Evolutionary conservation across 1,284 basidiomycete genomes (phyloP).

Genomic region (Trichosporon faecale): DNA sequence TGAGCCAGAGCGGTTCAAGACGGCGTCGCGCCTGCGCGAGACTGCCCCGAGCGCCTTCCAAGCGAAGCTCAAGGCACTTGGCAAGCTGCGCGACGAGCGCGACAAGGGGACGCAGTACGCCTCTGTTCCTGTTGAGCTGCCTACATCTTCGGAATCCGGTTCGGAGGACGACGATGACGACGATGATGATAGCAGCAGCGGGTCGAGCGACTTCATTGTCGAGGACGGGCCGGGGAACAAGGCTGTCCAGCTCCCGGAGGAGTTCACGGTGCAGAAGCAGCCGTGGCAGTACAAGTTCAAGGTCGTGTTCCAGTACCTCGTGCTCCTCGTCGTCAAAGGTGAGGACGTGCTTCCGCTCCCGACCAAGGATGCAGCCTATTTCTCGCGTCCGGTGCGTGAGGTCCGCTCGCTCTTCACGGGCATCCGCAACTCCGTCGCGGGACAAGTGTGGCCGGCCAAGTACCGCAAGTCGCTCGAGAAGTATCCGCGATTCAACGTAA

Average conservation of each 20-base stretch:
- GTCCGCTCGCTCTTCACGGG: slow-evolving; percentile 11
- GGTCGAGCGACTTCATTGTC: slow-evolving; percentile 60
- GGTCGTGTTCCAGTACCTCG: slow-evolving; percentile 77
- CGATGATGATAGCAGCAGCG: slow-evolving; percentile 18
- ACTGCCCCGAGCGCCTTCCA: slow-evolving; percentile 28
- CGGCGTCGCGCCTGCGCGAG: slow-evolving; percentile 51
- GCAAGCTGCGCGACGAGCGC: slow-evolving; percentile 25
- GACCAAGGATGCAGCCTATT: slow-evolving; percentile 30
- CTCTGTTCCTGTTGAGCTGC: not conserved
- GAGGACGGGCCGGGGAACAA: slow-evolving; percentile 60
- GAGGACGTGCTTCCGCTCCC: slow-evolving; percentile 28
- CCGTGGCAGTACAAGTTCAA: slow-evolving; percentile 50
- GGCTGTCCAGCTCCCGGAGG: slow-evolving; percentile 59
- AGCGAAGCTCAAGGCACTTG: slow-evolving; percentile 43
- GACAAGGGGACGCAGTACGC: slow-evolving; percentile 7
- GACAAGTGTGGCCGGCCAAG: slow-evolving; percentile 62
- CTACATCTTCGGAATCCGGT: slow-evolving; percentile 29
- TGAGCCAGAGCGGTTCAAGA: slow-evolving; percentile 53
- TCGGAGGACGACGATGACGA: slow-evolving; percentile 38
- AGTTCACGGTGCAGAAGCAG: slow-evolving; percentile 75
- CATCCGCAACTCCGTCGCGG: not conserved
- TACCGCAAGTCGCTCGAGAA: slow-evolving; percentile 65
- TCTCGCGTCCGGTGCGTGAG: slow-evolving; percentile 18
- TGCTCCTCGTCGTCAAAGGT: slow-evolving; percentile 66
- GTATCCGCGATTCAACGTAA: slow-evolving; percentile 57